A percentile compares a stretch with the other conserved stretches of the same genome.
phyloP scores from a whole-genome alignment of 2,329 filamentous ascomycete species.

The Cladosporium sp. region DNA sequence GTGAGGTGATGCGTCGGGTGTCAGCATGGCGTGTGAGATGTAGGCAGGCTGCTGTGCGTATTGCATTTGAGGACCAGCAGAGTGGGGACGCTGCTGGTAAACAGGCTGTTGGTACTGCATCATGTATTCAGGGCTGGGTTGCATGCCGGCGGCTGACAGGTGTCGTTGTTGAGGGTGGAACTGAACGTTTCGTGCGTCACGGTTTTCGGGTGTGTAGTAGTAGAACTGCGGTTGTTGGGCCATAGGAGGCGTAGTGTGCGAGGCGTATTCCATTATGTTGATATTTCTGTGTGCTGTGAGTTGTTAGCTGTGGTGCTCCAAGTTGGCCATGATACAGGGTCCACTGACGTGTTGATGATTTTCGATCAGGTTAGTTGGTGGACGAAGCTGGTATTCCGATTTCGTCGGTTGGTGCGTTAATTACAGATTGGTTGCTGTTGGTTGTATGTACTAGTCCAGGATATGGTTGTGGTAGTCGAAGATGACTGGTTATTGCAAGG shows the following conservation, averaged over 20 bases:
- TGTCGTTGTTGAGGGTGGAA: constrained; percentile 52
- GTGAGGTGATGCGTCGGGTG: constrained; percentile 74
- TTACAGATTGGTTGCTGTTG: constrained; percentile 13
- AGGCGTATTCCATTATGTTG: constrained; percentile 40
- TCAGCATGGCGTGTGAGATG: constrained; percentile 64
- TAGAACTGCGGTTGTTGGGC: constrained; percentile 77
- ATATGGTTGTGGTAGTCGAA: constrained; percentile 9
- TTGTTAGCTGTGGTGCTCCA: constrained; percentile 8
- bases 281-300: constrained; percentile 10
- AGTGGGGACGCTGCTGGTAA: constrained; percentile 38
- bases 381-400: constrained; percentile 12
- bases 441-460: constrained; percentile 15
- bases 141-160: constrained; percentile 44
- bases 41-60: constrained; percentile 48
- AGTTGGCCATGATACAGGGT: not conserved
- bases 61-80: constrained; percentile 35
- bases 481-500: constrained; percentile 6
- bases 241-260: constrained; percentile 53
- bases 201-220: constrained; percentile 74
- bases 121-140: constrained; percentile 49
- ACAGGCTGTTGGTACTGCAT: constrained; percentile 55
- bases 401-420: constrained; percentile 11
- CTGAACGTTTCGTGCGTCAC: constrained; percentile 14
- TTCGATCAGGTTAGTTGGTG: constrained; percentile 11
- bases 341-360: constrained; percentile 17